Percentiles rank a stretch among this genome's conserved stretches.
These are phyloP conservation scores for Allantophomopsis lycopodina DNA, from an alignment of 2,329 filamentous ascomycete genomes.

Conservation along the genomic window DNA sequence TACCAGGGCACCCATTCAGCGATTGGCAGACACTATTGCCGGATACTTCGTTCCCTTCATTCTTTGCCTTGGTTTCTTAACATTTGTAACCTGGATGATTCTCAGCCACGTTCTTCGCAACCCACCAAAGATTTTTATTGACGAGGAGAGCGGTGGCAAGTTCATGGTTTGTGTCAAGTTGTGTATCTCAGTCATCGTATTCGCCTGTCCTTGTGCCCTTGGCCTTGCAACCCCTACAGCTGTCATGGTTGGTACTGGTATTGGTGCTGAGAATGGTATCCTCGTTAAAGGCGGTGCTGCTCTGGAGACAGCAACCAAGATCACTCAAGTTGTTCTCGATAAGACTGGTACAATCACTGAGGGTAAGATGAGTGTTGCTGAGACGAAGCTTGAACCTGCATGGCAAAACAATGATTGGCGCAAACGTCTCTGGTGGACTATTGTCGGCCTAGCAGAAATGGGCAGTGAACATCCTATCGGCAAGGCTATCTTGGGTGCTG, in stretches of 20 bases:
- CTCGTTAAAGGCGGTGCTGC: conserved; percentile 95
- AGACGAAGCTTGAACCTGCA: conserved; percentile 45
- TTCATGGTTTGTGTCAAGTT: conserved; percentile 95
- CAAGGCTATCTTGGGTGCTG: conserved; percentile 66
- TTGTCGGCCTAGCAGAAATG: conserved; percentile 90
- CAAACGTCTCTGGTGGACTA: conserved; percentile 81
- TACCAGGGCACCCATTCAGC: conserved; percentile 84
- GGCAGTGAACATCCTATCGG: conserved; percentile 93
- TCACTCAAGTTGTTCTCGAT: conserved; percentile 83
- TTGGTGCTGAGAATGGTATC: conserved; percentile 90
- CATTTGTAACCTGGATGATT: conserved; percentile 89
- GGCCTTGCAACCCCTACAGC: conserved; percentile 91
- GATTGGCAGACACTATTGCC: conserved; percentile 78
- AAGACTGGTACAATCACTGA: conserved; percentile 93
- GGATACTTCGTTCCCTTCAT: conserved; percentile 92
- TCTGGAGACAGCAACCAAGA: conserved; percentile 77
- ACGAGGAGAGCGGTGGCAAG: conserved; percentile 71
- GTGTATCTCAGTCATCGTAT: conserved; percentile 96
- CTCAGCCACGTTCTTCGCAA: conserved; percentile 73
- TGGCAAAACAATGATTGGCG: conserved; percentile 61
- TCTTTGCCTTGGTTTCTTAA: conserved; percentile 67
- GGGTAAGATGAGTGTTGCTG: conserved; percentile 87
- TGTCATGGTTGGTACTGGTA: conserved; percentile 97
- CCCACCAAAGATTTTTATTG: conserved; percentile 79
- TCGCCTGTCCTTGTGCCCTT: conserved; percentile 94